These are phyloP conservation scores for Paecilomyces sp. DNA, from an alignment of 2,329 filamentous ascomycete species.

Conservation along the genomic window DNA sequence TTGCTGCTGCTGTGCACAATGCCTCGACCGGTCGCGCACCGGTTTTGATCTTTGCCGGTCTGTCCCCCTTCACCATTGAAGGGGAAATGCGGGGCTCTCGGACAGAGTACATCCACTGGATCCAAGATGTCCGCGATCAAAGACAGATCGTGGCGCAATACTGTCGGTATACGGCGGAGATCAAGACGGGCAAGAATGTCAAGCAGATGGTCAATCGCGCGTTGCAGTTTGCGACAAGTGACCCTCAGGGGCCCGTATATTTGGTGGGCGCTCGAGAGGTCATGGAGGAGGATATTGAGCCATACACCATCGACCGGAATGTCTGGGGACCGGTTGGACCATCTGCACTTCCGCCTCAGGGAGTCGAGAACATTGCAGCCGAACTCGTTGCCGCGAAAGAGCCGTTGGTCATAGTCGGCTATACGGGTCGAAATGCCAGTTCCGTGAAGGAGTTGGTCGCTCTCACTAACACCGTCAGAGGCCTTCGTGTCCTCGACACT, in stretches of 20 bases:
- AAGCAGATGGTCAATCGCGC: slow-evolving; percentile 87
- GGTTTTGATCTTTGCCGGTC: slow-evolving; percentile 69
- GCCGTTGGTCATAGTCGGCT: slow-evolving; percentile 45
- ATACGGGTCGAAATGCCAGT: slow-evolving; percentile 40
- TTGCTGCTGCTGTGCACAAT: slow-evolving; percentile 73
- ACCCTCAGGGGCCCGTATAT: slow-evolving; percentile 74
- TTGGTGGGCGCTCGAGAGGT: slow-evolving; percentile 70
- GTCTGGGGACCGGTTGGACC: slow-evolving; percentile 67
- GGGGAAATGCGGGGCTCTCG: slow-evolving; percentile 70
- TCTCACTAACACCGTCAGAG: slow-evolving; percentile 41
- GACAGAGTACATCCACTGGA: slow-evolving; percentile 82
- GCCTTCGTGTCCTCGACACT: slow-evolving; percentile 45
- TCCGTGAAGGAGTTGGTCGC: slow-evolving; percentile 39
- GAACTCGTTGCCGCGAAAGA: slow-evolving; percentile 41
- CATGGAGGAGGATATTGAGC: slow-evolving; percentile 76
- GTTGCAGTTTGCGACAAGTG: slow-evolving; percentile 70
- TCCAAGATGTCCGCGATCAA: slow-evolving; percentile 77
- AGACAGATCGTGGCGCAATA: slow-evolving; percentile 77
- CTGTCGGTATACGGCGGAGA: slow-evolving; percentile 74
- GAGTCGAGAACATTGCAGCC: slow-evolving; percentile 35
- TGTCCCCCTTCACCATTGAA: slow-evolving; percentile 69
- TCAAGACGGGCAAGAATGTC: slow-evolving; percentile 76
- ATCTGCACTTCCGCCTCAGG: slow-evolving; percentile 50
- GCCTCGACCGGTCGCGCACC: slow-evolving; percentile 67
- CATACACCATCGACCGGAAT: slow-evolving; percentile 60